Evolutionary conservation across 805 yeast genomes (phyloP).

Genomic region (Starmerella asiatica): DNA sequence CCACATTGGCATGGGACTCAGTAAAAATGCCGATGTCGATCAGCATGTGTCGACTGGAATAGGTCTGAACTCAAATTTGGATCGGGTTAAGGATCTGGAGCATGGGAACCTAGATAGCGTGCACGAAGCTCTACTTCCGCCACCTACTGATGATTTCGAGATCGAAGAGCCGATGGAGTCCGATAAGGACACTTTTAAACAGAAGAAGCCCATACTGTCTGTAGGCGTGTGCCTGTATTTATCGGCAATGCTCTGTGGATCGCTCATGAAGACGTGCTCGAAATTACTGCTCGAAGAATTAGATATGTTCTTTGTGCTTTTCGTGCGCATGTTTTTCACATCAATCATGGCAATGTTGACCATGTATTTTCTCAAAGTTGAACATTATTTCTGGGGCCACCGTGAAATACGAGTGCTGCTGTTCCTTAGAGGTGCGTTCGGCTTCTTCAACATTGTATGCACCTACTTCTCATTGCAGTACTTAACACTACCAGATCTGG

Average conservation of each 20-base stretch:
- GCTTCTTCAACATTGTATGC: conserved; percentile 71
- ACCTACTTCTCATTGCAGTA: conserved; percentile 62
- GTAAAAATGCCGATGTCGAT: too few relatives aligned
- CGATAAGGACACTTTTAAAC: not conserved
- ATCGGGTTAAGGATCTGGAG: too few relatives aligned
- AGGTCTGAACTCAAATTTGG: too few relatives aligned
- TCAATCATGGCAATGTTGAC: conserved; percentile 43
- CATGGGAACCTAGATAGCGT: too few relatives aligned
- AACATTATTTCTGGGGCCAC: conserved; percentile 61
- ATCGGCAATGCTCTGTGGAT: conserved; percentile 16
- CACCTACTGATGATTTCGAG: not conserved
- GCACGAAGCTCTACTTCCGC: too few relatives aligned
- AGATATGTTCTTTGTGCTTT: conserved; percentile 33
- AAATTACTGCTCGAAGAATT: conserved; percentile 14
- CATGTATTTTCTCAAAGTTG: conserved; percentile 40
- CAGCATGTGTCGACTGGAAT: too few relatives aligned
- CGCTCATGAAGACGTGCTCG: conserved; percentile 19
- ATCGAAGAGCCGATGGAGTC: not conserved
- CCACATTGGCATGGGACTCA: too few relatives aligned
- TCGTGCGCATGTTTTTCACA: conserved; percentile 67
- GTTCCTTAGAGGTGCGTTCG: conserved; percentile 51
- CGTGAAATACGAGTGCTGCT: conserved; percentile 40
- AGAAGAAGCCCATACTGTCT: conserved; percentile 3
- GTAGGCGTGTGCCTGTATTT: conserved; percentile 15
- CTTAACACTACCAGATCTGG: conserved; percentile 66